Evolutionary conservation across 441 rosid genomes (phyloP).

Genomic region (Aquilaria agallochum): DNA sequence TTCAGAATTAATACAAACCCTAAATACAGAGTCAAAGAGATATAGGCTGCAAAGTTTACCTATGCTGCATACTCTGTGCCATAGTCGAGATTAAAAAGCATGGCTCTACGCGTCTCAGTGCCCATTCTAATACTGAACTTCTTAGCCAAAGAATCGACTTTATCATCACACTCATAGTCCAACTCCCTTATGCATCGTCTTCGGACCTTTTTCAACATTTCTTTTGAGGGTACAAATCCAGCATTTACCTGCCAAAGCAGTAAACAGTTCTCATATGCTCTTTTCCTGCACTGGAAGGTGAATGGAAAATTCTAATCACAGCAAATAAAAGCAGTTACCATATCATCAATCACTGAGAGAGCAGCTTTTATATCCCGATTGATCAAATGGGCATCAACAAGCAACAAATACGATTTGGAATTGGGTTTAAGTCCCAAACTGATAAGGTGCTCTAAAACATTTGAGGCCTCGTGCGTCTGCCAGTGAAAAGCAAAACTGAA

Average conservation of each 20-base stretch:
- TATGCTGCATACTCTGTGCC: conserved; percentile 46
- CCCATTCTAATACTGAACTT: conserved; percentile 65
- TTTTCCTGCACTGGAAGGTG: conserved; percentile 11
- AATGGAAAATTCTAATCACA: conserved; percentile 3
- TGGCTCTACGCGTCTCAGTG: conserved; percentile 60
- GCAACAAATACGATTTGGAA: conserved; percentile 67
- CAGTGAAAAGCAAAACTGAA: conserved; percentile 10
- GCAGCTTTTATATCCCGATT: conserved; percentile 87
- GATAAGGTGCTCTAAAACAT: conserved; percentile 77
- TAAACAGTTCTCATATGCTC: conserved; percentile 7
- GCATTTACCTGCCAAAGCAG: conserved; percentile 47
- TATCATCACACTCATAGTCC: conserved; percentile 63
- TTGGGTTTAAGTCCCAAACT: conserved; percentile 83
- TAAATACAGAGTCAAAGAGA: no score
- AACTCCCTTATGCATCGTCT: conserved; percentile 82
- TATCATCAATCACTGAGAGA: conserved; percentile 56
- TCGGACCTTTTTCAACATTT: conserved; percentile 67
- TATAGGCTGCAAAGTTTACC: conserved; percentile 20
- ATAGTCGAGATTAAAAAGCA: conserved; percentile 69
- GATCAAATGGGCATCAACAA: conserved; percentile 86
- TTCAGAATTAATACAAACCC: no score
- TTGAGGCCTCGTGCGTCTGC: conserved; percentile 86
- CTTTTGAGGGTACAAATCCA: conserved; percentile 82
- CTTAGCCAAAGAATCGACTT: conserved; percentile 50
- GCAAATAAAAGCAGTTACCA: conserved; percentile 46